Percentiles rank a stretch among this genome's conserved stretches.
phyloP scores from a whole-genome alignment of 2,329 filamentous ascomycete genomes.

The Pyricularia sp. region DNA sequence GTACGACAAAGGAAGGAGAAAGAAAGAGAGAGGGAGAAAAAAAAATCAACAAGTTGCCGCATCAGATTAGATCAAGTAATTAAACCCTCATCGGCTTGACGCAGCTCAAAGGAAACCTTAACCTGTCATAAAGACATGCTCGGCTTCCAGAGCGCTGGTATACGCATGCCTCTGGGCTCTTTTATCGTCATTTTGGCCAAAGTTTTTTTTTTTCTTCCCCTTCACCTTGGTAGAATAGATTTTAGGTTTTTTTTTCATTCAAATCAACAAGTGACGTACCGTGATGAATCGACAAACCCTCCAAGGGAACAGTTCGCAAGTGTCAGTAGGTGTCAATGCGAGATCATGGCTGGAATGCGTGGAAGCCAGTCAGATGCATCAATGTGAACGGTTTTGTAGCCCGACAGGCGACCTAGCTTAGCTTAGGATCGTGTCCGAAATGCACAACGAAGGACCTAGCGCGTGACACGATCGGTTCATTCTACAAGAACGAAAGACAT shows the following conservation, averaged over 20 bases:
- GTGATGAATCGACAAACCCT: background rate
- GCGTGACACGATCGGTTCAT: background rate
- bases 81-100: slow-evolving; percentile 26
- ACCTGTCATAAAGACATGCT: slow-evolving; percentile 15
- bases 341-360: background rate
- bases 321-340: background rate
- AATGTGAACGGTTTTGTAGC: too few species aligned
- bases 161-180: slow-evolving; percentile 23
- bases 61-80: slow-evolving; percentile 57
- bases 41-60: slow-evolving; percentile 12
- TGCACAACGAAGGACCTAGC: background rate
- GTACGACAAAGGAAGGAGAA: too few species aligned
- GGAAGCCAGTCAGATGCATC: too few species aligned
- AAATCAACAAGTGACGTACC: background rate
- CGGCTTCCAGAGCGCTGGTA: slow-evolving; percentile 33
- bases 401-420: background rate
- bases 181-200: slow-evolving; percentile 25
- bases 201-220: background rate
- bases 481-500: background rate
- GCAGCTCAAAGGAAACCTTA: slow-evolving; percentile 33
- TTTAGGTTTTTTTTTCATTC: background rate
- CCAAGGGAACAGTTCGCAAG: background rate
- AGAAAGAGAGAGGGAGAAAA: background rate
- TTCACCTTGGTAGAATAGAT: too few species aligned
- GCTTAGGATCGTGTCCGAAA: background rate